These are phyloP conservation scores for Saccharum hybrid DNA, from an alignment of 202 grass and related monocot species.

Conservation along the genomic window DNA sequence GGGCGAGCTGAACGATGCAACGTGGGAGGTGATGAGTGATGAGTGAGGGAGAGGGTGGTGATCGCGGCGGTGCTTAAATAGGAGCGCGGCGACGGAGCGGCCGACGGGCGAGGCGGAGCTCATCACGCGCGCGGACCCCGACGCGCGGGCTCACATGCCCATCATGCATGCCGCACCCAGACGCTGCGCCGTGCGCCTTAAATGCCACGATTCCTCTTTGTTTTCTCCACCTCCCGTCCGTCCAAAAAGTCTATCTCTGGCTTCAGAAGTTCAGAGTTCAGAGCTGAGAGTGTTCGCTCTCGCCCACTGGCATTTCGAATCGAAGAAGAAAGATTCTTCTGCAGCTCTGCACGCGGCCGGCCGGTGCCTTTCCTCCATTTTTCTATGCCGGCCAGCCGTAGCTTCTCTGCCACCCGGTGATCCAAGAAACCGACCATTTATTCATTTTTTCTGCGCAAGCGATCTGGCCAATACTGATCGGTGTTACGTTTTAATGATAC, in stretches of 20 bases:
- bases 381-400: constrained; percentile 1
- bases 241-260: no score
- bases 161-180: constrained; percentile 41
- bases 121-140: constrained; percentile 23
- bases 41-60: constrained; percentile 44
- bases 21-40: constrained; percentile 18
- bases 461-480: constrained; percentile 16
- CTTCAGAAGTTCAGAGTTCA: not conserved
- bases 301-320: constrained; percentile 31
- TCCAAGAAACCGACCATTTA: constrained; percentile 1
- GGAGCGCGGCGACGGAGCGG: constrained; percentile 8
- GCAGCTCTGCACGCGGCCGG: constrained; percentile 7
- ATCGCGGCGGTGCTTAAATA: constrained; percentile 52
- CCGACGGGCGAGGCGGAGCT: not conserved
- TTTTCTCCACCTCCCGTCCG: no score
- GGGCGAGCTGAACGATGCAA: not conserved
- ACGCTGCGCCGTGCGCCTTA: constrained; percentile 50
- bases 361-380: not conserved
- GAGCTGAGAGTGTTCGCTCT: not conserved
- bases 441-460: not conserved
- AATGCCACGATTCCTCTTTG: constrained; percentile 50
- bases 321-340: constrained; percentile 46
- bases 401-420: constrained; percentile 14
- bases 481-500: not conserved
- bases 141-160: constrained; percentile 40